Conservation (phyloP, 306 rosid species). For the Casuarina cunninghamiana region DNA sequence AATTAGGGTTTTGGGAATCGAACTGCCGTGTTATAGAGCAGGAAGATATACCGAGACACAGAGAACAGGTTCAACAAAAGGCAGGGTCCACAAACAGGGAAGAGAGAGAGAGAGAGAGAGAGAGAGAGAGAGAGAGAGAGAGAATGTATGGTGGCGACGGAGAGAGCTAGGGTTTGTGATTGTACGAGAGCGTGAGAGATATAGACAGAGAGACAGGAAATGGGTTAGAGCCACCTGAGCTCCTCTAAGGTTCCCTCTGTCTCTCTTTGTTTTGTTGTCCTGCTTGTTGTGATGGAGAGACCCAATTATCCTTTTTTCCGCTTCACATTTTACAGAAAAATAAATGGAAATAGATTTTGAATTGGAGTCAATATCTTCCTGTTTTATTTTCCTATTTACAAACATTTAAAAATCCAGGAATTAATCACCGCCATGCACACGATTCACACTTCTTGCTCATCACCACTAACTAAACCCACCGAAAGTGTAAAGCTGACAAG, state of each 20-base stretch:
- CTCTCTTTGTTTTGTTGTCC: constrained; percentile 21
- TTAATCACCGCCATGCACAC: too few relatives aligned
- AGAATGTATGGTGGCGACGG: neutral
- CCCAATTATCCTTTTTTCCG: neutral
- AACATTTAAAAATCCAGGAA: too few relatives aligned
- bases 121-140: constrained; percentile 3
- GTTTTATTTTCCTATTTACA: too few relatives aligned
- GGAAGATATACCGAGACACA: neutral
- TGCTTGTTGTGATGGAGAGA: neutral
- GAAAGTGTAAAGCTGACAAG: too few relatives aligned
- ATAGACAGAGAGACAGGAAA: neutral
- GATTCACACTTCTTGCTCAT: too few relatives aligned
- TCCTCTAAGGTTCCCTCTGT: constrained; percentile 6
- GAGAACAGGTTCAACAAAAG: neutral
- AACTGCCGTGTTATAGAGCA: neutral
- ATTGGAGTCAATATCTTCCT: too few relatives aligned
- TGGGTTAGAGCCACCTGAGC: constrained; percentile 20
- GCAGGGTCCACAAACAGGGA: neutral
- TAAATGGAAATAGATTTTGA: too few relatives aligned
- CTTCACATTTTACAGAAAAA: neutral
- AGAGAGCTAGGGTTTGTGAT: constrained; percentile 25
- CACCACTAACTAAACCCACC: too few relatives aligned
- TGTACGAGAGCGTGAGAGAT: too few relatives aligned
- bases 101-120: neutral
- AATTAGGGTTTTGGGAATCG: constrained; percentile 1